Evolutionary conservation across 805 yeast genomes (phyloP).

Genomic region (Millerago galiae): DNA sequence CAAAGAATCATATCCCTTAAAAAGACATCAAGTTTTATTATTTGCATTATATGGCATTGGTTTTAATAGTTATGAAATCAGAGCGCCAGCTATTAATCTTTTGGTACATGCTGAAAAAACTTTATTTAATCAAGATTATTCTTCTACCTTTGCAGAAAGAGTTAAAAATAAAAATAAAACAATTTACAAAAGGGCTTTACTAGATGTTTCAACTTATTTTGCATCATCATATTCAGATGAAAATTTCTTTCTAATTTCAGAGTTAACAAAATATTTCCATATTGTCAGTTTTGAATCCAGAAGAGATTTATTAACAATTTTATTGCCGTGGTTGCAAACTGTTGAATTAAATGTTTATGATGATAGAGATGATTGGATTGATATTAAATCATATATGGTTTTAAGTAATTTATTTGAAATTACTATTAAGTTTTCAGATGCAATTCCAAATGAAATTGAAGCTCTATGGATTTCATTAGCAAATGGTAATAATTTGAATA

Average conservation of each 20-base stretch:
- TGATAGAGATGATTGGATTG: conserved; percentile 32
- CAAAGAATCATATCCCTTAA: conserved; percentile 36
- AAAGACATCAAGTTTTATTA: conserved; percentile 64
- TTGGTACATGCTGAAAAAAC: conserved; percentile 59
- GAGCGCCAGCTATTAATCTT: conserved; percentile 69
- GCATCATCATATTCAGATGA: conserved; percentile 57
- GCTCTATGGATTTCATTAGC: conserved; percentile 96
- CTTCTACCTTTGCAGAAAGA: conserved; percentile 59
- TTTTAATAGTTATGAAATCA: conserved; percentile 57
- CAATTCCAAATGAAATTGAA: conserved; percentile 81
- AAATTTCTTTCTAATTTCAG: conserved; percentile 58
- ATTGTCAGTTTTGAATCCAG: conserved; percentile 52
- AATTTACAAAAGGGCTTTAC: conserved; percentile 81
- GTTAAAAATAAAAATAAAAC: conserved; percentile 71
- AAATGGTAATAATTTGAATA: conserved; percentile 56
- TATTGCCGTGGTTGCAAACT: conserved; percentile 90
- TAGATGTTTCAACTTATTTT: conserved; percentile 68
- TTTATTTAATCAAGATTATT: conserved; percentile 45
- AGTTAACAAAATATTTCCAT: conserved; percentile 63
- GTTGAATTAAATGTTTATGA: conserved; percentile 49
- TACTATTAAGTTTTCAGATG: conserved; percentile 68
- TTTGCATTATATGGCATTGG: conserved; percentile 77
- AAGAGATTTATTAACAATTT: conserved; percentile 71
- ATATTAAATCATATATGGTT: conserved; percentile 53
- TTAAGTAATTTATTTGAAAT: conserved; percentile 77